Evolutionary conservation across 495 filamentous ascomycete species (phyloP).

Genomic region (Talaromyces thailandensis): DNA sequence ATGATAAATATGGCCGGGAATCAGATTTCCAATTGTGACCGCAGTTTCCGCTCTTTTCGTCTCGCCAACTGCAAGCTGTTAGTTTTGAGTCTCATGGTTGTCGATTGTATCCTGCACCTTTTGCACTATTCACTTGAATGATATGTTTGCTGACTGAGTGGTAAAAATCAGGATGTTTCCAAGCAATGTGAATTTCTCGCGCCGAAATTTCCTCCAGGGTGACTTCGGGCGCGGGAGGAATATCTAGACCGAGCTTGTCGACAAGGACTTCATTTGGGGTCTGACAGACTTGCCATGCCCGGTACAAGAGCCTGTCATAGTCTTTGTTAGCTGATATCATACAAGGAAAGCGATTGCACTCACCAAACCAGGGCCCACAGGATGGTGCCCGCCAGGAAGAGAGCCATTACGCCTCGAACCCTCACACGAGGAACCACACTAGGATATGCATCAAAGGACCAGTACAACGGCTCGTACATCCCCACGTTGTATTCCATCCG

Average conservation of each 20-base stretch:
- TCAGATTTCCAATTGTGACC: constrained; percentile 76
- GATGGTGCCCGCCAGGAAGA: constrained; percentile 41
- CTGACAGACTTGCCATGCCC: constrained; percentile 76
- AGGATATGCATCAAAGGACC: constrained; percentile 40
- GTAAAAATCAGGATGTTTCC: constrained; percentile 71
- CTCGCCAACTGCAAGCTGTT: constrained; percentile 61
- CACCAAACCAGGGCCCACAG: constrained; percentile 44
- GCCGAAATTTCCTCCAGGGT: constrained; percentile 84
- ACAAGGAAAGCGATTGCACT: constrained; percentile 12
- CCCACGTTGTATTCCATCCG: constrained; percentile 24
- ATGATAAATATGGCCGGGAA: constrained; percentile 82
- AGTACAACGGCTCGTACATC: constrained; percentile 41
- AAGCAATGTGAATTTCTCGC: constrained; percentile 83
- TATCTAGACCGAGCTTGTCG: constrained; percentile 82
- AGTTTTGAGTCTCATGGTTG: constrained; percentile 1
- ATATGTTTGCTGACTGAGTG: constrained; percentile 78
- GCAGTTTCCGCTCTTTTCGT: constrained; percentile 77
- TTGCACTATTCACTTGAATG: constrained; percentile 87
- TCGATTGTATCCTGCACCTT: constrained; percentile 44
- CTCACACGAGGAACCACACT: constrained; percentile 38
- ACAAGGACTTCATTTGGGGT: constrained; percentile 88
- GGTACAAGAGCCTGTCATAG: constrained; percentile 59
- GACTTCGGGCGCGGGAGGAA: constrained; percentile 80
- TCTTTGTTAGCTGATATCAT: not conserved
- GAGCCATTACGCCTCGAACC: constrained; percentile 42